phyloP scores from a whole-genome alignment of 2,329 filamentous ascomycete species.

The Colletotrichum lini region DNA sequence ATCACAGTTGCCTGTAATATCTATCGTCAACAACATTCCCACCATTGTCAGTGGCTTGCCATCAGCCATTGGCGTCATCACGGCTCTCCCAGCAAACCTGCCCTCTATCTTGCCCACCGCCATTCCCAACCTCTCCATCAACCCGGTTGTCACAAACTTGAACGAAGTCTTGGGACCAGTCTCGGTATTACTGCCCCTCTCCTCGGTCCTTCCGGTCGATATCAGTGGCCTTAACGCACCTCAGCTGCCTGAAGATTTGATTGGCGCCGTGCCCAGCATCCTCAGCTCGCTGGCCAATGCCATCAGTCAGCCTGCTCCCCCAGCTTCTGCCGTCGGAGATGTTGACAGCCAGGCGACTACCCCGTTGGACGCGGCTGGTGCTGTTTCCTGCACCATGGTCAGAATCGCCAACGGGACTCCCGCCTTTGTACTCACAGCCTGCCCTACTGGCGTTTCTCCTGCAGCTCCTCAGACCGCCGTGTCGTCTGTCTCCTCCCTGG shows the following conservation, averaged over 20 bases:
- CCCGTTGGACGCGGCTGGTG: background rate
- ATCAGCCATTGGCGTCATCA: background rate
- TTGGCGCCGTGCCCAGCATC: background rate
- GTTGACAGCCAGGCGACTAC: background rate
- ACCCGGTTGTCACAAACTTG: background rate
- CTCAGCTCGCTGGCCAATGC: background rate
- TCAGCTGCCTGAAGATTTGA: constrained; percentile 20
- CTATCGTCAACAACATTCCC: background rate
- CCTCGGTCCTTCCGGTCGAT: background rate
- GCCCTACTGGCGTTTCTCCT: background rate
- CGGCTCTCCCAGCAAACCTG: background rate
- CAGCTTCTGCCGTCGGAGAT: background rate
- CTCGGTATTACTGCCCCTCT: background rate
- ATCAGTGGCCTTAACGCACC: constrained; percentile 18
- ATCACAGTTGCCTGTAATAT: background rate
- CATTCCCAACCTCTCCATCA: background rate
- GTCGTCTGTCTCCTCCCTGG: background rate
- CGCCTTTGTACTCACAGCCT: constrained; percentile 19
- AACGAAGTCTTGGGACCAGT: background rate
- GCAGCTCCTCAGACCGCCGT: background rate
- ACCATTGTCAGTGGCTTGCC: background rate
- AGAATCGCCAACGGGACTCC: constrained; percentile 18
- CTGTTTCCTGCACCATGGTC: constrained; percentile 19
- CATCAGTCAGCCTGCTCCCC: background rate
- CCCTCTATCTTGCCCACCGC: background rate